Evolutionary conservation across 1,284 basidiomycete genomes (phyloP), one percentile per base, ranked within the genome.

Genomic region (Athelia psychrophila): DNA sequence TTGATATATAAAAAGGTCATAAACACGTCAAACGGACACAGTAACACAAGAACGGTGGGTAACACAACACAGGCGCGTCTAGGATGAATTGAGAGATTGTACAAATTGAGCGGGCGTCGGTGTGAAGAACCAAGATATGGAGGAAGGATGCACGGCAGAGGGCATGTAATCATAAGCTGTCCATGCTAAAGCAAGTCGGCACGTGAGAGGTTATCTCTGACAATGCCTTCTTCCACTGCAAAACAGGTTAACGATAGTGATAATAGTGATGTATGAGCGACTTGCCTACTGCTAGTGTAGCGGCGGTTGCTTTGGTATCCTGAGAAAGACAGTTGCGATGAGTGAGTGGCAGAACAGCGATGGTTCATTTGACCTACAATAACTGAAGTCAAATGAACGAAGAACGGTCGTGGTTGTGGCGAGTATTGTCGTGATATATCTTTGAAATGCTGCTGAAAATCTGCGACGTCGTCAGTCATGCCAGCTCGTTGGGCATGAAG

Each of bases 341-440:
- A 18, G 16, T 24, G 47, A 35, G 47, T 49, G 48, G 54, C 47
- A 23, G 52, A 47, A 16, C 19, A 50, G 47, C 52, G 52, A 50
- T 27, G 57, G 44, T 47, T 58, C 51, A 40, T 40, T 19, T 24
- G 16, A 38, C 80, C 59, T 59, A 87, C 85, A 52, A 88, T 79
- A 47, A 89, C 86, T 50, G 87, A 86, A 32, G 88, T 91, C 44
- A 86, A 75, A 71, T 90, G 84, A 47, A 83, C 77, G 58, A 82
- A 85, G 64, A 88, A 88, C 0, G 80, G 78, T 6, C 88, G 77
- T 42, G 79, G 76, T 36, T 81, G 73, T 3, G 82, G 82, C 1
- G 86, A 86, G 53, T 74, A 72, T 48, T 77, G 71, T 53, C 76
- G 77, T 51, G 75, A 75, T 49, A 86, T 81, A 52, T 87, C 83